phyloP scores from a whole-genome alignment of 352 stramenopile genomes.

The Phytopythium helicoides region DNA sequence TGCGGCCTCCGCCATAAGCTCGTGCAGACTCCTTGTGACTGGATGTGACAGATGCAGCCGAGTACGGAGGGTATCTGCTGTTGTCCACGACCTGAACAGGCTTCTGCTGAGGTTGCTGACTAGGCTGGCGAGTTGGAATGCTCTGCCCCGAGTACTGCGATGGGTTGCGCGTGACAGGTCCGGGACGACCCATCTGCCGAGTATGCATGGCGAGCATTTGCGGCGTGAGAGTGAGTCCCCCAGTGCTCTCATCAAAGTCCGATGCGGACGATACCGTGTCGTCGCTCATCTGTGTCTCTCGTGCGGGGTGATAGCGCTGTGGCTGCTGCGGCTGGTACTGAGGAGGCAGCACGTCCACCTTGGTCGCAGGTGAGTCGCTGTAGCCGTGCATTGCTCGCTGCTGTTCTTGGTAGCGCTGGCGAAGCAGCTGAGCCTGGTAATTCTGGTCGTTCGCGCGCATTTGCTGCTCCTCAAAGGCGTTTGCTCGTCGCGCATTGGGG shows the following conservation, averaged over 20 bases:
- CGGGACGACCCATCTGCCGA: conserved; percentile 40
- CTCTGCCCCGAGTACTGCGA: conserved; percentile 15
- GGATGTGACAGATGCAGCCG: neutral
- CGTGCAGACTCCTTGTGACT: neutral
- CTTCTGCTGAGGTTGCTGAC: neutral
- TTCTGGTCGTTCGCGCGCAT: conserved; percentile 19
- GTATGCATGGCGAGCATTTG: conserved; percentile 51
- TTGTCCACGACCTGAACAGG: conserved; percentile 1
- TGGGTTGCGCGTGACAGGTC: conserved; percentile 25
- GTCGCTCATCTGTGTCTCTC: conserved; percentile 16
- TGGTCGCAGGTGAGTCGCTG: conserved; percentile 4
- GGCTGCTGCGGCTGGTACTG: conserved; percentile 3
- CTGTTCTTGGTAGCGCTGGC: conserved; percentile 7
- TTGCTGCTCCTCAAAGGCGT: conserved; percentile 30
- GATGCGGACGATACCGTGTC: conserved; percentile 26
- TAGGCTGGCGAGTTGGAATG: conserved; percentile 12
- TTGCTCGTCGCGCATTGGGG: conserved; percentile 17
- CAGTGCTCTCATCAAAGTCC: conserved; percentile 18
- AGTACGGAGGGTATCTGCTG: neutral
- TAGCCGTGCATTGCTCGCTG: conserved; percentile 7
- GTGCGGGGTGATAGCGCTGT: conserved; percentile 2
- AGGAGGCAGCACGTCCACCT: conserved; percentile 9
- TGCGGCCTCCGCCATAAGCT: neutral
- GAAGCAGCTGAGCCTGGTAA: conserved; percentile 12
- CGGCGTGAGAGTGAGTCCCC: conserved; percentile 35